phyloP scores from a whole-genome alignment of 208 protist species.

The Acanthamoeba castellanii region DNA sequence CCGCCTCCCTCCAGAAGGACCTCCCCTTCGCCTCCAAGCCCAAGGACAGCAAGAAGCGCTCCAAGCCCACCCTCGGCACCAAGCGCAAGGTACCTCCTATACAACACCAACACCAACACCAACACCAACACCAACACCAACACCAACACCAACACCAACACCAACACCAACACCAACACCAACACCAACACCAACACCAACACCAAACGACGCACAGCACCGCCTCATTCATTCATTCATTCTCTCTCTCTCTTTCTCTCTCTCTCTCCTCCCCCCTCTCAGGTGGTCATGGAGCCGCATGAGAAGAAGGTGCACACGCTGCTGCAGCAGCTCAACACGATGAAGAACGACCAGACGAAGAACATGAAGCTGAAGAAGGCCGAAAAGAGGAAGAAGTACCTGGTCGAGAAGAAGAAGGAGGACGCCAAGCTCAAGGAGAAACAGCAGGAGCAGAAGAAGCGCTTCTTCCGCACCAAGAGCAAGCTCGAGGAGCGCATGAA shows the following conservation, averaged over 20 bases:
- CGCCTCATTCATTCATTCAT: no score
- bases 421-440: neutral
- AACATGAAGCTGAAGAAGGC: neutral
- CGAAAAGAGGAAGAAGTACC: neutral
- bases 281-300: constrained; percentile 8
- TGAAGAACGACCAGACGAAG: constrained; percentile 7
- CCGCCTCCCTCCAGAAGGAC: constrained; percentile 83
- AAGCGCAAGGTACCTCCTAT: constrained; percentile 58
- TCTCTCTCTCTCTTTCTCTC: neutral
- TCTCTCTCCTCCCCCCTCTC: neutral
- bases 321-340: constrained; percentile 38
- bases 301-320: constrained; percentile 9
- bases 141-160: no score
- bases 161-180: no score
- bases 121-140: no score
- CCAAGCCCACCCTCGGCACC: constrained; percentile 23
- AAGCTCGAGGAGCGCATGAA: no score
- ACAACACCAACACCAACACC: no score
- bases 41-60: constrained; percentile 79
- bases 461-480: no score
- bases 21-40: constrained; percentile 91
- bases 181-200: no score
- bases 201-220: no score
- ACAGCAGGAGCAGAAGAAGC: neutral
- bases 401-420: neutral